Evolutionary conservation across 148 eudicot species (phyloP), one percentile per base, ranked within the genome.

Genomic region (Fagopyrum tataricum): DNA sequence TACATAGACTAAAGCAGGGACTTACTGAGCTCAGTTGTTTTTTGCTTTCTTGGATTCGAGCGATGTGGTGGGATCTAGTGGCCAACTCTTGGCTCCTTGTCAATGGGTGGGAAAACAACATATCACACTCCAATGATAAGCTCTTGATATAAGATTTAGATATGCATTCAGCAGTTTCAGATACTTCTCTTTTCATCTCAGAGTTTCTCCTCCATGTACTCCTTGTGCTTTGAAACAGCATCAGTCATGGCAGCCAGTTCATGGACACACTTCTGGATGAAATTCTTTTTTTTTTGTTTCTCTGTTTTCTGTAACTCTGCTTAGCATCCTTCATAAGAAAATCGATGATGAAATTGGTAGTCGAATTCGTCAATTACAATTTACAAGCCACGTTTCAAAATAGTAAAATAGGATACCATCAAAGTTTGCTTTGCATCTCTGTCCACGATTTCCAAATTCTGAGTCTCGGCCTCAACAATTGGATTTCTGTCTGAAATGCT

Each of bases 211-310:
- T 79, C 84, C 70, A 83, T 74, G 51, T 85, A 76, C 85, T 91
- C 98, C 73, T 91, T 90, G 80, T 87, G 86, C 73, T 77, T 82
- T 44, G 96, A 84, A 79, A 91, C 88, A 39, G 84, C 78, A 81
- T 95, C 95, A 10, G 90, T 77, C 78, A 90, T 26, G 8, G 81
- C 83, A 64, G 86, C 82, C 17, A 95, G 85, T 77, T 91, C 96
- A 56, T 73, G 83, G 21, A 92, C 93, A 76, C 89, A 88, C 66
- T 52, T 64, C 75, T 90, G 88, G 40, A 81, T 84, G 37, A 31
- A 31, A 31, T 81, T 88, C 89, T 77, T 85, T 81, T 76, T 95
- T 88, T 81, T 80, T 79, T 31, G 81, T 53, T 40, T 49, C 17
- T 41, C 77, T 73, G 79, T 77, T 85, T 87, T 89, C 73, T 84